phyloP scores from a whole-genome alignment of 2,329 filamentous ascomycete genomes.

The Phaeosphaeriaceae sp. region DNA sequence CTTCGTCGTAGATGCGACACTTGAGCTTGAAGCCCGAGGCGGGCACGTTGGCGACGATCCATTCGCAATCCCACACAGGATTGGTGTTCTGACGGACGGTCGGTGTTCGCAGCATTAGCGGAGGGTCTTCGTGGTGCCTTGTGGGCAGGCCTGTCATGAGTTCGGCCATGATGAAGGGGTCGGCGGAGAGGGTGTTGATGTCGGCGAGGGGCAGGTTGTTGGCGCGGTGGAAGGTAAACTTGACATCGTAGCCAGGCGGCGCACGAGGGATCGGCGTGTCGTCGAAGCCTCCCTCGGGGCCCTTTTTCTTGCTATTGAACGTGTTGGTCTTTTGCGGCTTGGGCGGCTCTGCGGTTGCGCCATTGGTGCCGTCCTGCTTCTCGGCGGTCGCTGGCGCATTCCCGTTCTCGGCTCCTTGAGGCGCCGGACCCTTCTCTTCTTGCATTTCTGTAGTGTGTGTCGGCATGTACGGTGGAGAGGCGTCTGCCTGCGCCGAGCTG shows the following conservation, averaged over 20 bases:
- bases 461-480: conserved; percentile 5
- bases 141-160: conserved; percentile 73
- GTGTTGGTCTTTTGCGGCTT: conserved; percentile 36
- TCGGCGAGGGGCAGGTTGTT: conserved; percentile 84
- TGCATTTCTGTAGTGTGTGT: conserved; percentile 19
- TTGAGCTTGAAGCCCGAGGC: conserved; percentile 82
- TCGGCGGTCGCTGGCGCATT: conserved; percentile 16
- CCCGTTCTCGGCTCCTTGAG: conserved; percentile 15
- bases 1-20: conserved; percentile 88
- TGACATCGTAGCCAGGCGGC: conserved; percentile 81
- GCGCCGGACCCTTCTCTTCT: conserved; percentile 14
- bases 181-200: conserved; percentile 76
- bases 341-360: conserved; percentile 17
- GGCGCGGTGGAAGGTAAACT: conserved; percentile 83
- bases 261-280: conserved; percentile 76
- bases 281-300: conserved; percentile 80
- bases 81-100: conserved; percentile 76
- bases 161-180: conserved; percentile 83
- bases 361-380: conserved; percentile 14
- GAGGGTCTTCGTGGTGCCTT: conserved; percentile 85
- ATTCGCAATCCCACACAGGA: conserved; percentile 83
- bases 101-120: conserved; percentile 74
- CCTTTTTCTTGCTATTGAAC: conserved; percentile 39
- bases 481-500: neutral
- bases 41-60: conserved; percentile 88